Conservation (phyloP, 768 basidiomycete genomes). For the Fomitopsis pulvina region DNA sequence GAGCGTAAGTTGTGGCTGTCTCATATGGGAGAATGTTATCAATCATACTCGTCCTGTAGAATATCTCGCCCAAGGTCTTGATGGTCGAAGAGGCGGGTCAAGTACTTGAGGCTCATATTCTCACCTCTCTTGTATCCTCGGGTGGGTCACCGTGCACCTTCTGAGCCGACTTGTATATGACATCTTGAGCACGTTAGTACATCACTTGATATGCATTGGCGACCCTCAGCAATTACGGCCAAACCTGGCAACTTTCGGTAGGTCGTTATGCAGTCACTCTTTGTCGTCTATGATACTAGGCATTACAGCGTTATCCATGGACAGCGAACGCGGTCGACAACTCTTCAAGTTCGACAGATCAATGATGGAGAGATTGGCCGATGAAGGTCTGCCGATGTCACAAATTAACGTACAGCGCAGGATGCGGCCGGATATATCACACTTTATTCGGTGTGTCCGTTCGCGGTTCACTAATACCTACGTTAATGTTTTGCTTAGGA, state of each 20-base stretch:
- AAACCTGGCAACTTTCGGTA: slow-evolving; percentile 32
- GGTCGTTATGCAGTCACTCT: background rate
- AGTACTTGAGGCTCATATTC: slow-evolving; percentile 71
- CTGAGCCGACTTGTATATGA: background rate
- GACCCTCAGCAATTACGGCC: slow-evolving; percentile 75
- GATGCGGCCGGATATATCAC: slow-evolving; percentile 68
- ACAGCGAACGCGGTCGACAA: slow-evolving; percentile 45
- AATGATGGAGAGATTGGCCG: slow-evolving; percentile 67
- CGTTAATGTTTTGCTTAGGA: slow-evolving; percentile 25
- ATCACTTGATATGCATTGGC: slow-evolving; percentile 76
- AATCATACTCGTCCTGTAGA: slow-evolving; percentile 27
- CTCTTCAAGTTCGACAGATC: slow-evolving; percentile 59
- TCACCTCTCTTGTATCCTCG: slow-evolving; percentile 52
- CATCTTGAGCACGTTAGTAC: slow-evolving; percentile 30
- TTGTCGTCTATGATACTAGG: background rate
- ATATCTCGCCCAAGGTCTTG: slow-evolving; percentile 51
- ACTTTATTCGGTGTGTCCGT: slow-evolving; percentile 42
- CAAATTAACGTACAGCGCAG: slow-evolving; percentile 65
- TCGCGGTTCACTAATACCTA: background rate
- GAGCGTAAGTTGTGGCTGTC: slow-evolving; percentile 31
- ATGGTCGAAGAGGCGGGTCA: slow-evolving; percentile 82
- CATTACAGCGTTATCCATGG: slow-evolving; percentile 56
- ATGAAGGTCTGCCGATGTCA: slow-evolving; percentile 55
- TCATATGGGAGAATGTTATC: background rate
- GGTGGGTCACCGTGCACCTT: slow-evolving; percentile 1